Evolutionary conservation across 441 rosid species (phyloP).

Genomic region (Jatropha multifida): DNA sequence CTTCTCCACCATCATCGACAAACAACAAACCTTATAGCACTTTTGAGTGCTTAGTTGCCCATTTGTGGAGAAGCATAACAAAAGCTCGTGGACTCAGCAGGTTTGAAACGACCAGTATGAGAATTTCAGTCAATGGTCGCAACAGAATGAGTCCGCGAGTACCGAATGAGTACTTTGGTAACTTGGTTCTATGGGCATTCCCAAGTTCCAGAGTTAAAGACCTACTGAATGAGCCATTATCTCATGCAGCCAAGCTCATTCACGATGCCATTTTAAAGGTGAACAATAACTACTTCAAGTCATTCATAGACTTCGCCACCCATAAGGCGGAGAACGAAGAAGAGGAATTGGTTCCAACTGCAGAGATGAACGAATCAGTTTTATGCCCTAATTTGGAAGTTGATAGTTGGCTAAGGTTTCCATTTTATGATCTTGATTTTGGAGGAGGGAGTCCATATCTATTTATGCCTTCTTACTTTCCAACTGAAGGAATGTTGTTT

Average conservation of each 20-base stretch:
- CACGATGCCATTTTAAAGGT: slow-evolving; percentile 14
- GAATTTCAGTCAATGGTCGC: slow-evolving; percentile 14
- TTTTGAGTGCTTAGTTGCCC: slow-evolving; percentile 21
- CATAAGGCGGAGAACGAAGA: not conserved
- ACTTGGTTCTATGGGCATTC: slow-evolving; percentile 22
- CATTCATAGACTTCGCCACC: slow-evolving; percentile 22
- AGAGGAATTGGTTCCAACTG: slow-evolving; percentile 1
- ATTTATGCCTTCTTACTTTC: slow-evolving; percentile 18
- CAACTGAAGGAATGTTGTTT: slow-evolving; percentile 20
- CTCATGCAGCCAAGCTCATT: slow-evolving; percentile 13
- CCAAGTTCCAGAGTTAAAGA: slow-evolving; percentile 17
- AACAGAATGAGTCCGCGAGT: slow-evolving; percentile 11
- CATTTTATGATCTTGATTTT: slow-evolving; percentile 24
- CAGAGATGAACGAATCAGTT: not conserved
- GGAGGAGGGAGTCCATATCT: slow-evolving; percentile 17
- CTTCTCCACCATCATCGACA: not conserved
- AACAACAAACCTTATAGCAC: slow-evolving; percentile 14
- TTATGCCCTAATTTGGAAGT: slow-evolving; percentile 19
- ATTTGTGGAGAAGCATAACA: slow-evolving; percentile 16
- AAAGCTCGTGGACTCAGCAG: slow-evolving; percentile 14
- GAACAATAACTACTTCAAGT: slow-evolving; percentile 13
- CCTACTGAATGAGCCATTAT: not conserved
- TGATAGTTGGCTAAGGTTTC: slow-evolving; percentile 24
- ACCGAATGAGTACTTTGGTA: slow-evolving; percentile 25
- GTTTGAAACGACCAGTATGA: not conserved